Conservation (phyloP, 768 basidiomycete genomes). For the Termitomyces sp. region DNA sequence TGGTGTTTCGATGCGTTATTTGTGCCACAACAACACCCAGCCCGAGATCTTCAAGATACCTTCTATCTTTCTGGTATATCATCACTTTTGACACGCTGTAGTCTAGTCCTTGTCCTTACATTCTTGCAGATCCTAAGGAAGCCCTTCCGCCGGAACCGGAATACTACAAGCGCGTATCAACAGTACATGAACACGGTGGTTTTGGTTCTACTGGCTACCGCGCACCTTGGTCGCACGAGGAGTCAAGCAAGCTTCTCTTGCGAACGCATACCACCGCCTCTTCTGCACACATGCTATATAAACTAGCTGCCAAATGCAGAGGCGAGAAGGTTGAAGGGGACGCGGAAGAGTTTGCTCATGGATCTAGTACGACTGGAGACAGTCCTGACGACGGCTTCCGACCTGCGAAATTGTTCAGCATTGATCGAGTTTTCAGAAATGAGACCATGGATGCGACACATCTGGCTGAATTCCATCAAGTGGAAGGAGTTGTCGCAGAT, state of each 20-base stretch:
- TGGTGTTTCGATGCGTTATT: conserved; percentile 99
- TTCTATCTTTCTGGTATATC: conserved; percentile 91
- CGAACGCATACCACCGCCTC: conserved; percentile 97
- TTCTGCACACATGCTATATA: conserved; percentile 90
- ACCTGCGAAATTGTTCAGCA: conserved; percentile 93
- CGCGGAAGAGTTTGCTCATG: conserved; percentile 34
- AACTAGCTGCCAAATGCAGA: conserved; percentile 80
- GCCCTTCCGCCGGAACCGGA: conserved; percentile 71
- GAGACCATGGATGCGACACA: conserved; percentile 99
- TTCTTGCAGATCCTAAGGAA: conserved; percentile 61
- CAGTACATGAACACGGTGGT: conserved; percentile 81
- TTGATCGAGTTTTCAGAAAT: conserved; percentile 97
- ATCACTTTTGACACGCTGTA: conserved; percentile 5
- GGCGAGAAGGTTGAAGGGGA: conserved; percentile 46
- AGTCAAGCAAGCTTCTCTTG: conserved; percentile 87
- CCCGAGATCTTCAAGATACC: conserved; percentile 95
- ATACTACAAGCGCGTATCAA: conserved; percentile 83
- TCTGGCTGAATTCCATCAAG: conserved; percentile 98
- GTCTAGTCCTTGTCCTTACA: not conserved
- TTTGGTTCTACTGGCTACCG: conserved; percentile 95
- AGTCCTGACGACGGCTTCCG: conserved; percentile 69
- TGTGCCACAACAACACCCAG: conserved; percentile 98
- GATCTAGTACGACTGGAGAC: conserved; percentile 25
- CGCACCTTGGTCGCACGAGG: conserved; percentile 91
- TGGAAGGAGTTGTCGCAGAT: conserved; percentile 99